Conservation (phyloP, 2,329 filamentous ascomycete species). For the Xylariaceae sp. region DNA sequence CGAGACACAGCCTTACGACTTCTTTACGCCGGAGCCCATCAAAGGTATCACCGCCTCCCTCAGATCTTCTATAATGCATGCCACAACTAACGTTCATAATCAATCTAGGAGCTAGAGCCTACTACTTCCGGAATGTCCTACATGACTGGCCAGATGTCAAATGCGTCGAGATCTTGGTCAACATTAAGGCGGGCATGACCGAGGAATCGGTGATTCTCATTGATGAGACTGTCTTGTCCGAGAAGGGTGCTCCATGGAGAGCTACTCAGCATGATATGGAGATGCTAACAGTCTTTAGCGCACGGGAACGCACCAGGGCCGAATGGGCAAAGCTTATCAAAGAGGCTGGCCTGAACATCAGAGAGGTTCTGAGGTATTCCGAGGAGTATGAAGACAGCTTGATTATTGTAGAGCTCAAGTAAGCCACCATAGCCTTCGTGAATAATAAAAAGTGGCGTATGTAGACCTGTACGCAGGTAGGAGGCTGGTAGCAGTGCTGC, state of each 20-base stretch:
- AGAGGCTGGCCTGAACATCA: neutral
- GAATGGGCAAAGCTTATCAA: neutral
- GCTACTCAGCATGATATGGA: neutral
- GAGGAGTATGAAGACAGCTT: slow-evolving; percentile 1
- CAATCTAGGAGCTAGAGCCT: slow-evolving; percentile 16
- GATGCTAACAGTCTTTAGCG: neutral
- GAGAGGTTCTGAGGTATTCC: neutral
- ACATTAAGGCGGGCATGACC: slow-evolving; percentile 17
- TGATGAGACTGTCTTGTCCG: slow-evolving; percentile 19
- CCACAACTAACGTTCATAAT: neutral
- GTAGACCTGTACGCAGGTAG: no score
- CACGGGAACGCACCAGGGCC: neutral
- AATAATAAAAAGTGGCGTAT: no score
- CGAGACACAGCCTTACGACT: slow-evolving; percentile 6
- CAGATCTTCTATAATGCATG: neutral
- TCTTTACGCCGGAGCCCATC: slow-evolving; percentile 9
- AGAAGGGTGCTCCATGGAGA: neutral
- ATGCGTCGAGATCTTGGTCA: slow-evolving; percentile 12
- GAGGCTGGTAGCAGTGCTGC: no score
- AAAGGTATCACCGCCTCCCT: slow-evolving; percentile 3
- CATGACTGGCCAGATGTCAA: slow-evolving; percentile 17
- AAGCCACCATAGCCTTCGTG: no score
- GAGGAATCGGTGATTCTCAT: slow-evolving; percentile 17
- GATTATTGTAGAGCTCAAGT: neutral
- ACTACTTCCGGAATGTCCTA: slow-evolving; percentile 22